Evolutionary conservation across 2,329 filamentous ascomycete species (phyloP), one percentile per base, ranked within the genome.

Genomic region (Fonsecaea multimorphosa): DNA sequence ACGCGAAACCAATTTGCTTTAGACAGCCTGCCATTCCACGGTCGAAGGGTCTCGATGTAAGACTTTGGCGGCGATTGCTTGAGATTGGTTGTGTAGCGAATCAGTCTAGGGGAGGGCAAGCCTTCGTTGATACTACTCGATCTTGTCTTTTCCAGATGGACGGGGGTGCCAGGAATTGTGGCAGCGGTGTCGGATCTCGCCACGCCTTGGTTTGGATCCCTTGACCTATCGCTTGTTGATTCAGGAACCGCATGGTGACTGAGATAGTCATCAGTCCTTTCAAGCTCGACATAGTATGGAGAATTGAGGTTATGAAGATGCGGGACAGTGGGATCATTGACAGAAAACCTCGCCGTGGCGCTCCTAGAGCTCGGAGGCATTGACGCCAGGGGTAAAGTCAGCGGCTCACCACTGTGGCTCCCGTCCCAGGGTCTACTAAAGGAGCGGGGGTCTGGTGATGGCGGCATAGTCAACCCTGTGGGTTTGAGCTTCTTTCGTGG

Each of bases 1-100:
- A 92, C 92, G 66, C 88, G 89, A 75, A 89, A 77, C 93, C 93
- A 98, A 9, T 83, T 89, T 73, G 96, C 92, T 14, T 87, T 82
- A 57, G 87, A 86, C 11, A 98, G 85, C 12, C 92, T 87, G 0
- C 94, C 93, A 71, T 92, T 89, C 81, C 86, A 96, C 0, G 90
- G 85, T 64, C 83, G 88, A 1, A 98, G 86, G 49, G 91, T 90
- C 73, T 95, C 87, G 0, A 80, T 64, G 71, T 92, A 97, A 0
- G 91, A 88, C 70, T 89, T 87, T 4, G 86, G 83, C 0, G 92
- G 90, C 24, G 85, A 84, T 7, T 87, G 79, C 38, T 89, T 87
- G 51, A 93, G 86, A 53, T 84, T 83, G 63, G 88, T 85, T 0
- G 92, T 96, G 77, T 97, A 97, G 2, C 75, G 76, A 12, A 76